These are phyloP conservation scores for Penicillium crystallinum DNA, from an alignment of 495 filamentous ascomycete genomes.

Conservation along the genomic window DNA sequence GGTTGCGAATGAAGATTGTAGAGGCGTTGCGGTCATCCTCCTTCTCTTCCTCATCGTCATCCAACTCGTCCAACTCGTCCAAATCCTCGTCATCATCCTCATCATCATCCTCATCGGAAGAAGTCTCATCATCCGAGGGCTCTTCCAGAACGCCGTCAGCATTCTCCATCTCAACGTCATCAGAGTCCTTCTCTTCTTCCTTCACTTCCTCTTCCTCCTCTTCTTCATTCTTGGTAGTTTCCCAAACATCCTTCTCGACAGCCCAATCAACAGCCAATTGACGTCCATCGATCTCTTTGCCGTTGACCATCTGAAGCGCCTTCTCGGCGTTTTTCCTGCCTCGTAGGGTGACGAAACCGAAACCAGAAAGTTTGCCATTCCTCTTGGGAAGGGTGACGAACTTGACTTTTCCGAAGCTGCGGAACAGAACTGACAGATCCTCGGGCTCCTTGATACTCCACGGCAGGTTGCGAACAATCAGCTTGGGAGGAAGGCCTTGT, in stretches of 20 bases:
- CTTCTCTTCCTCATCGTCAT: slow-evolving; percentile 50
- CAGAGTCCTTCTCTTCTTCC: slow-evolving; percentile 20
- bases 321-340: slow-evolving; percentile 89
- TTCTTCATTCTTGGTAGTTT: slow-evolving; percentile 48
- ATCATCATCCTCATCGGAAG: slow-evolving; percentile 24
- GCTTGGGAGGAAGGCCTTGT: slow-evolving; percentile 60
- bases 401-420: slow-evolving; percentile 85
- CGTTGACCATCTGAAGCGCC: slow-evolving; percentile 79
- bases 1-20: slow-evolving; percentile 89
- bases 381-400: slow-evolving; percentile 72
- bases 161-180: slow-evolving; percentile 37
- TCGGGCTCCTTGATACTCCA: slow-evolving; percentile 90
- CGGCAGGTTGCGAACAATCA: slow-evolving; percentile 93
- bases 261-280: slow-evolving; percentile 92
- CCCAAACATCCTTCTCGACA: slow-evolving; percentile 84
- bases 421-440: slow-evolving; percentile 70
- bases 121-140: slow-evolving; percentile 21
- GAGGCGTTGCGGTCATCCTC: slow-evolving; percentile 54
- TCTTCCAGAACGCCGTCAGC: slow-evolving; percentile 24
- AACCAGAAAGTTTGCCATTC: slow-evolving; percentile 69
- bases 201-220: slow-evolving; percentile 30
- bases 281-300: slow-evolving; percentile 81
- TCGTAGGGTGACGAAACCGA: slow-evolving; percentile 87
- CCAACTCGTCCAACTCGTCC: slow-evolving; percentile 14
- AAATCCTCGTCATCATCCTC: slow-evolving; percentile 26